Percentiles rank a stretch among this genome's conserved stretches.
Evolutionary conservation across 1,284 basidiomycete species (phyloP).

Genomic region (Ceratorhiza oryzae-sativae): DNA sequence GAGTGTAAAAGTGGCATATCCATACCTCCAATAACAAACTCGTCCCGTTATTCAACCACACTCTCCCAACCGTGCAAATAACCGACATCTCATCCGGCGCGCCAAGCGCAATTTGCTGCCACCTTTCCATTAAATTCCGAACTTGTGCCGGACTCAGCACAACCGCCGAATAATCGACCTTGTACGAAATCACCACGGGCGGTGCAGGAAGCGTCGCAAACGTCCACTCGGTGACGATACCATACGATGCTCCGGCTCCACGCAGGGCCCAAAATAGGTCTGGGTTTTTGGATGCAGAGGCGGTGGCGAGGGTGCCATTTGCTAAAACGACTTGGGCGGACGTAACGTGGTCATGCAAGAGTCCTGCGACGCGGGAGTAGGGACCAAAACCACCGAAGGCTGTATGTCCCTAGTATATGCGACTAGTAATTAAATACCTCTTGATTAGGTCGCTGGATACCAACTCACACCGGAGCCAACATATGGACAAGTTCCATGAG

Average conservation of each 20-base stretch:
- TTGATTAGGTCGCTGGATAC: no score
- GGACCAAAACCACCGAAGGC: conserved; percentile 44
- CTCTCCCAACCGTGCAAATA: conserved; percentile 4
- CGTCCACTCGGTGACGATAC: conserved; percentile 42
- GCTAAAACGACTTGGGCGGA: conserved; percentile 42
- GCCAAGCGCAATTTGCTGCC: conserved; percentile 35
- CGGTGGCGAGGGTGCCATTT: conserved; percentile 40
- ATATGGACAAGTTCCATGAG: conserved; percentile 42
- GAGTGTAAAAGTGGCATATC: background rate
- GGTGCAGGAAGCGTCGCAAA: conserved; percentile 41
- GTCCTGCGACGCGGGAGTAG: conserved; percentile 40
- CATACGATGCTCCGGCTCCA: conserved; percentile 41
- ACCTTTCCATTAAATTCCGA: conserved; percentile 5
- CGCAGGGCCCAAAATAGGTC: conserved; percentile 42
- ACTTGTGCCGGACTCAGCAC: conserved; percentile 13
- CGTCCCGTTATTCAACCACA: background rate
- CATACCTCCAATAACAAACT: background rate
- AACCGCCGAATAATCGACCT: conserved; percentile 19
- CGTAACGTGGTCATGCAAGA: conserved; percentile 42
- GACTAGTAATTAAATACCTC: background rate
- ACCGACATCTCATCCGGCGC: conserved; percentile 33
- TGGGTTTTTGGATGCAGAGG: conserved; percentile 13
- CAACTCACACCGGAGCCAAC: conserved; percentile 4
- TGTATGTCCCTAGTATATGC: conserved; percentile 38
- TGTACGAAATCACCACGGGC: conserved; percentile 36